Percentiles rank a stretch among this genome's conserved stretches.
Evolutionary conservation across 257 asterid species (phyloP).

Genomic region (Rhazya stricta): DNA sequence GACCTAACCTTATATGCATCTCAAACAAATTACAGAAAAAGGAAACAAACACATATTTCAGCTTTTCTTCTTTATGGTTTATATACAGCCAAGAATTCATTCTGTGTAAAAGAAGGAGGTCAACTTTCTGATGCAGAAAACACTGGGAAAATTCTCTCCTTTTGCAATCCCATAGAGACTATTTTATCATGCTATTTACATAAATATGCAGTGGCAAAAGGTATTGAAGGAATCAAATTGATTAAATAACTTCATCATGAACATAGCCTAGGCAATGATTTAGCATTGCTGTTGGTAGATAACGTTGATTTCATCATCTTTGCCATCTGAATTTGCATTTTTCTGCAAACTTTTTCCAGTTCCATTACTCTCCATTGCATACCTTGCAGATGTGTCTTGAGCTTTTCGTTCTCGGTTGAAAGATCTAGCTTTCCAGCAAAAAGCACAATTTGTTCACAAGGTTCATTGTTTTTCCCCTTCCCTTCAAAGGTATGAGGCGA

Average conservation of each 20-base stretch:
- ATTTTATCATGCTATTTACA: slow-evolving; percentile 33
- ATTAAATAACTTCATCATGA: slow-evolving; percentile 36
- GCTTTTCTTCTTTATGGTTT: slow-evolving; percentile 14
- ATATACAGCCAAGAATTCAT: slow-evolving; percentile 24
- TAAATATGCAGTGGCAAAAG: slow-evolving; percentile 13
- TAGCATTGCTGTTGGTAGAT: slow-evolving; percentile 39
- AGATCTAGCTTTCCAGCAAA: slow-evolving; percentile 56
- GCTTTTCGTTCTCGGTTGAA: slow-evolving; percentile 57
- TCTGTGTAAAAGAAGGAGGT: slow-evolving; percentile 22
- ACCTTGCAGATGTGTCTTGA: slow-evolving; percentile 68
- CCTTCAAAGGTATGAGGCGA: slow-evolving; percentile 20
- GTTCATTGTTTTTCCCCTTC: slow-evolving; percentile 23
- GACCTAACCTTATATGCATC: slow-evolving; percentile 25
- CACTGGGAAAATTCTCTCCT: slow-evolving; percentile 1
- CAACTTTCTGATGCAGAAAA: slow-evolving; percentile 15
- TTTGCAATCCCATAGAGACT: slow-evolving; percentile 17
- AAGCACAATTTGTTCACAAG: slow-evolving; percentile 59
- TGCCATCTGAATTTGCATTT: slow-evolving; percentile 70
- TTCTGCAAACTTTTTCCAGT: slow-evolving; percentile 63
- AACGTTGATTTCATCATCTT: slow-evolving; percentile 68
- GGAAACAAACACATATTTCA: slow-evolving; percentile 6
- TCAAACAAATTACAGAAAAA: slow-evolving; percentile 26
- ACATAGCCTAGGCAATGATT: slow-evolving; percentile 69
- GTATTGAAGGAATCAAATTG: slow-evolving; percentile 2
- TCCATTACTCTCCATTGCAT: slow-evolving; percentile 88